Evolutionary conservation across 495 filamentous ascomycete genomes (phyloP).

Genomic region (Aspergillus egyptiacus): DNA sequence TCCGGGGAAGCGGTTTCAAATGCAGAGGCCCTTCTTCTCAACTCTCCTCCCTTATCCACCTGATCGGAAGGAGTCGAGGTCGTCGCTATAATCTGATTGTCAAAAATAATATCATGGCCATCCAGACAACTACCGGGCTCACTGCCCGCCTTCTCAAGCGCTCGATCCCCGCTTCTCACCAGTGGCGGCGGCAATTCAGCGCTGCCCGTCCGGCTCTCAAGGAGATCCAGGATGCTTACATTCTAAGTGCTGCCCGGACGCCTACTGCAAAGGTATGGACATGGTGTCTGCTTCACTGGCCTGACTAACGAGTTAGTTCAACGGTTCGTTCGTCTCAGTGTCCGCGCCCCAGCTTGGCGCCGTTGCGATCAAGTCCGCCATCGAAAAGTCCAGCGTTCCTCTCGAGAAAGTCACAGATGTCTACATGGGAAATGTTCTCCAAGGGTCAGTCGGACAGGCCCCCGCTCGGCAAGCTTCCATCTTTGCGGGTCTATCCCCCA

Average conservation of each 20-base stretch:
- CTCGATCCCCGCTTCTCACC: constrained; percentile 38
- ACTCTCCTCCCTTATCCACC: constrained; percentile 4
- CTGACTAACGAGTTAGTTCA: constrained; percentile 57
- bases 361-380: constrained; percentile 79
- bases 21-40: not conserved
- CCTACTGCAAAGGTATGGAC: constrained; percentile 71
- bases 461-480: constrained; percentile 88
- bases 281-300: not conserved
- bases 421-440: constrained; percentile 97
- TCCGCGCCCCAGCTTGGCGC: constrained; percentile 82
- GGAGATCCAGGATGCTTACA: constrained; percentile 85
- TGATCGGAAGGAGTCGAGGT: too few relatives aligned
- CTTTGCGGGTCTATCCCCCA: constrained; percentile 72
- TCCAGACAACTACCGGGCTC: constrained; percentile 25
- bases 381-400: constrained; percentile 76
- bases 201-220: constrained; percentile 50
- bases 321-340: constrained; percentile 76
- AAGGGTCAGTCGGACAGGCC: constrained; percentile 76
- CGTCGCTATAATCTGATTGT: too few relatives aligned
- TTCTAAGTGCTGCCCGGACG: constrained; percentile 79
- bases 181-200: constrained; percentile 60
- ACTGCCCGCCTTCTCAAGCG: constrained; percentile 28
- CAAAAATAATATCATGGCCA: too few relatives aligned
- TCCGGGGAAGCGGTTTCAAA: constrained; percentile 4
- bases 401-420: constrained; percentile 74